Conservation (phyloP, 1,284 basidiomycete species). For the Boletellus deceptivus region DNA sequence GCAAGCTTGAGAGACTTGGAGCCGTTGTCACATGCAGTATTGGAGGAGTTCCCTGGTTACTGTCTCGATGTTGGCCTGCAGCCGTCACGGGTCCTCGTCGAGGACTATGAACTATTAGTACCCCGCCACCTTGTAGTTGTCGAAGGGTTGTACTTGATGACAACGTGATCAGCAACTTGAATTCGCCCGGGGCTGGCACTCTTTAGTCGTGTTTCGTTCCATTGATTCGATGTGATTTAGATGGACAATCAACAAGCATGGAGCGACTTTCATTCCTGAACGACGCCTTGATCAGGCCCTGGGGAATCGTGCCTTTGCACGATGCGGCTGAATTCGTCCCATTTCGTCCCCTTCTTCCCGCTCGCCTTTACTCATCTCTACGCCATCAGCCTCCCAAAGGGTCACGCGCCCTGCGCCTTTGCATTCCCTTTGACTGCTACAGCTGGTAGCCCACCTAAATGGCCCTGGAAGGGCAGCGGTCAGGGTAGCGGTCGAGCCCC, state of each 20-base stretch:
- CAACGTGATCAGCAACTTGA: conserved; percentile 67
- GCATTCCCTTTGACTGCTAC: too few species aligned
- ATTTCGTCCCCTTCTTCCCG: too few species aligned
- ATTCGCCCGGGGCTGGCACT: conserved; percentile 58
- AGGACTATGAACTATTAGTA: conserved; percentile 73
- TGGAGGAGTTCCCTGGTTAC: conserved; percentile 59
- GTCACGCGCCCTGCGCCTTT: too few species aligned
- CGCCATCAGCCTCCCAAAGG: too few species aligned
- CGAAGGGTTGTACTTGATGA: conserved; percentile 74
- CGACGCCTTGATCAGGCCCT: conserved; percentile 42
- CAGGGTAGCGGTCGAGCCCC: too few species aligned
- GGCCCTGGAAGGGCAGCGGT: too few species aligned
- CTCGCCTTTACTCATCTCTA: too few species aligned
- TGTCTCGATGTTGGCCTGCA: conserved; percentile 56
- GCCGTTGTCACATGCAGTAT: conserved; percentile 58
- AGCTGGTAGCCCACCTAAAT: too few species aligned
- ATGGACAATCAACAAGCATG: conserved; percentile 70
- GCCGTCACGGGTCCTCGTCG: conserved; percentile 58
- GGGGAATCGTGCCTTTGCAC: too few species aligned
- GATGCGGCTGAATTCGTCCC: too few species aligned
- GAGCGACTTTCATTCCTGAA: conserved; percentile 83
- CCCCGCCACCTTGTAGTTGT: conserved; percentile 68
- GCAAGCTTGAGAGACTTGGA: conserved; percentile 48
- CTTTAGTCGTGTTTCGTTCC: not conserved
- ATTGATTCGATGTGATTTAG: conserved; percentile 36